Evolutionary conservation across 2,329 filamentous ascomycete species (phyloP), one percentile per base, ranked within the genome.

Genomic region (Capronia americana): DNA sequence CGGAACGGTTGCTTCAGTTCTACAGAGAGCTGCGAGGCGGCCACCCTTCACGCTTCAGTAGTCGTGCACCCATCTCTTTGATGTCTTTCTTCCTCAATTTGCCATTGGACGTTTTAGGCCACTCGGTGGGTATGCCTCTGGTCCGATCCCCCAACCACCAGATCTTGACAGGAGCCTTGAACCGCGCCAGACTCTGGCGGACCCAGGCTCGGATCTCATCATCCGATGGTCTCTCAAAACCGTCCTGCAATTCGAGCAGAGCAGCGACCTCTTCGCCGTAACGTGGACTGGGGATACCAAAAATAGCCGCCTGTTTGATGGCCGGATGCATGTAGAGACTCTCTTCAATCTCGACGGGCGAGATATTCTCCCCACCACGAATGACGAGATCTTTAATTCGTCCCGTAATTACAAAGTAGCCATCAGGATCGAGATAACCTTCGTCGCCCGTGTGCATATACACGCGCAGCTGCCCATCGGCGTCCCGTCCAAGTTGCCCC

Each of bases 381-480:
- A 98, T 97, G 73, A 98, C 97, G 61, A 98, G 79, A 76, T 98
- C 94, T 79, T 97, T 98, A 75, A 70, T 65, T 17, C 69, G 51
- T 17, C 69, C 69, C 14, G 65, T 97, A 74, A 97, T 96, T 72
- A 86, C 86, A 1, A 97, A 86, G 75, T 93, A 97, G 1, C 94
- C 94, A 76, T 80, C 69, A 77, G 79, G 79, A 80, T 96, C 20
- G 86, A 98, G 95, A 60, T 83, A 80, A 2, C 92, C 94, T 81
- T 98, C 93, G 74, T 98, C 94, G 23, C 94, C 94, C 0, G 91
- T 96, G 78, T 88, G 83, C 90, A 98, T 93, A 93, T 93, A 98
- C 24, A 89, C 74, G 20, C 50, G n/a, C 26, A 54, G 50, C 50
- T 28, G 4, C 12, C 50, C 50, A 8, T 24, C 14, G n/a, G 23